phyloP scores from a whole-genome alignment of 75 land plant species.

The Pinus tabuliformis region DNA sequence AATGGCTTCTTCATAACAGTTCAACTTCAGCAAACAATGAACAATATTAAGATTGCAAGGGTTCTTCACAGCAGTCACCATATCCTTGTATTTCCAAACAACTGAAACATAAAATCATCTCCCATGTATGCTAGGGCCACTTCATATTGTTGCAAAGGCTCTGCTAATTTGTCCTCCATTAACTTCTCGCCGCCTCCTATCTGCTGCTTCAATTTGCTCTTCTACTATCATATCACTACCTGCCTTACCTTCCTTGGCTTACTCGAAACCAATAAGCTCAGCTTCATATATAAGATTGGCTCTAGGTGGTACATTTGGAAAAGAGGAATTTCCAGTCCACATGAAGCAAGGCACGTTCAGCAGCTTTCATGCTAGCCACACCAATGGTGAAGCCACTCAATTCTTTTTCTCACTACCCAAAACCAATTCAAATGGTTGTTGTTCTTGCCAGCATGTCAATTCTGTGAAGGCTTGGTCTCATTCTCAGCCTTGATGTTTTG shows the following conservation, averaged over 20 bases:
- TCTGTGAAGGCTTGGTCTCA: no score
- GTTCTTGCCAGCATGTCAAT: no score
- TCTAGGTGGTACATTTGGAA: constrained; percentile 97
- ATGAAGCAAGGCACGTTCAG: constrained; percentile 85
- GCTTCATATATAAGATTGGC: constrained; percentile 92
- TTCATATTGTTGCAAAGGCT: constrained; percentile 97
- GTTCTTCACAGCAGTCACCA: constrained; percentile 95
- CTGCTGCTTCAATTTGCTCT: constrained; percentile 95
- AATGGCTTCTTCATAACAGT: constrained; percentile 90
- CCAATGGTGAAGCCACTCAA: constrained; percentile 87
- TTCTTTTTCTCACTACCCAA: constrained; percentile 16
- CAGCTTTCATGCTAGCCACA: constrained; percentile 84
- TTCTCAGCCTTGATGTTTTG: no score
- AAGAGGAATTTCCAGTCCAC: constrained; percentile 95
- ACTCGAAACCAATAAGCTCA: constrained; percentile 95
- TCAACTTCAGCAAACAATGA: constrained; percentile 26
- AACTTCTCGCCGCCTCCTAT: constrained; percentile 79
- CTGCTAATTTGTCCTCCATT: constrained; percentile 85
- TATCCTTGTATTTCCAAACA: constrained; percentile 95
- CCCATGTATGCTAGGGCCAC: constrained; percentile 99
- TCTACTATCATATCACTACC: constrained; percentile 97
- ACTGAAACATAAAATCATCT: constrained; percentile 99
- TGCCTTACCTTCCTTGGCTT: constrained; percentile 84
- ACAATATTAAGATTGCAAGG: constrained; percentile 63
- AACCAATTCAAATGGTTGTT: no score